Evolutionary conservation across 2,329 filamentous ascomycete species (phyloP).

Genomic region (Curvularia lunata): DNA sequence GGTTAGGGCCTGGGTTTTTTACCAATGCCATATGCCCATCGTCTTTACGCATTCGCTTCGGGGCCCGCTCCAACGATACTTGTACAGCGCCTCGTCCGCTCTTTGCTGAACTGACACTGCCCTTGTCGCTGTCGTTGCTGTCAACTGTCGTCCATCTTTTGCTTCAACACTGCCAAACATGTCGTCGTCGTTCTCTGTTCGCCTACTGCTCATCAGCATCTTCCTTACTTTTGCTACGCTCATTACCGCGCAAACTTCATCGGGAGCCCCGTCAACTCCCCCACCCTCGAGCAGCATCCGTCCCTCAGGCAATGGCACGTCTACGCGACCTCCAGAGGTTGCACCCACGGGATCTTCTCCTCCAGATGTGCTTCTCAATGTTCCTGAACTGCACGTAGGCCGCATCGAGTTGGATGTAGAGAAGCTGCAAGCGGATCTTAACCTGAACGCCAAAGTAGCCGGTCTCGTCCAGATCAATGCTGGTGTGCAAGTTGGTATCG

Average conservation of each 20-base stretch:
- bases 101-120: constrained; percentile 13
- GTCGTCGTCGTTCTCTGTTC: constrained; percentile 38
- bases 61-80: constrained; percentile 1
- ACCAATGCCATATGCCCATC: constrained; percentile 17
- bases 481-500: constrained; percentile 55
- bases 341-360: constrained; percentile 39
- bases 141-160: background rate
- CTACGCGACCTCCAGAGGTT: constrained; percentile 34
- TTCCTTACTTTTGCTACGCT: constrained; percentile 34
- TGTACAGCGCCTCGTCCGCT: constrained; percentile 19
- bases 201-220: constrained; percentile 43
- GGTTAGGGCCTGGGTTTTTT: constrained; percentile 13
- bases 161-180: background rate
- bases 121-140: constrained; percentile 10
- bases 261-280: constrained; percentile 25
- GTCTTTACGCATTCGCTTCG: constrained; percentile 18
- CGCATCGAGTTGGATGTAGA: constrained; percentile 67
- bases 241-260: constrained; percentile 37
- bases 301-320: constrained; percentile 26
- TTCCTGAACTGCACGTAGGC: constrained; percentile 65
- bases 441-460: constrained; percentile 66
- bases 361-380: constrained; percentile 64
- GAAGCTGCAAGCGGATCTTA: constrained; percentile 64
- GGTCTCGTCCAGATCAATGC: constrained; percentile 62
- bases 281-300: constrained; percentile 38